phyloP scores from a whole-genome alignment of 352 stramenopile genomes.

The Pythium graminicola region DNA sequence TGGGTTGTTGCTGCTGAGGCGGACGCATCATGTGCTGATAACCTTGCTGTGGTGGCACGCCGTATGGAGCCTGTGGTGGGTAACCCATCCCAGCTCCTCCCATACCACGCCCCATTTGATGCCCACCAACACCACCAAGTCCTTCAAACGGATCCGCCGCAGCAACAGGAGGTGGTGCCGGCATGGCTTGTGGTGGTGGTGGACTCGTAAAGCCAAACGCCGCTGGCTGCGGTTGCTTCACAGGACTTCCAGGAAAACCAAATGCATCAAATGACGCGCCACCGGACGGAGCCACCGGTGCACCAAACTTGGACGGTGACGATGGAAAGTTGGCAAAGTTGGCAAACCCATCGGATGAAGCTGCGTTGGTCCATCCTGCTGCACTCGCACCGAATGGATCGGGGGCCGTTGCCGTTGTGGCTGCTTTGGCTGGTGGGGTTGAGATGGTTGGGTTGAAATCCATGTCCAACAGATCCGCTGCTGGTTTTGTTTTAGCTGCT shows the following conservation, averaged over 20 bases:
- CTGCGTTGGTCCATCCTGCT: slow-evolving; percentile 17
- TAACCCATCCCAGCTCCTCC: slow-evolving; percentile 13
- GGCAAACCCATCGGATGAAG: slow-evolving; percentile 35
- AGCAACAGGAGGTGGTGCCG: slow-evolving; percentile 14
- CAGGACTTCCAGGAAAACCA: slow-evolving; percentile 40
- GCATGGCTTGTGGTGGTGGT: slow-evolving; percentile 7
- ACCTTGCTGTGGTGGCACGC: slow-evolving; percentile 5
- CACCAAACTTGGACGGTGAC: slow-evolving; percentile 21
- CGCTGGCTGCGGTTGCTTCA: slow-evolving; percentile 27
- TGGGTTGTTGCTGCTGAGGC: slow-evolving; percentile 15
- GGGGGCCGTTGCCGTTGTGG: slow-evolving; percentile 6
- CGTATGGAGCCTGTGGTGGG: slow-evolving; percentile 23
- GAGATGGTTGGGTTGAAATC: slow-evolving; percentile 58
- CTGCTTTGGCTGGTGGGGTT: slow-evolving; percentile 12
- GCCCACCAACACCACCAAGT: slow-evolving; percentile 22
- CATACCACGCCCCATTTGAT: neutral
- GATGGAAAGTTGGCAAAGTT: slow-evolving; percentile 62
- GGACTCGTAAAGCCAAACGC: slow-evolving; percentile 16
- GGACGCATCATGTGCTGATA: slow-evolving; percentile 16
- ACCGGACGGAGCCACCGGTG: neutral
- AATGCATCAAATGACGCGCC: slow-evolving; percentile 39
- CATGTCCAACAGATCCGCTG: slow-evolving; percentile 56
- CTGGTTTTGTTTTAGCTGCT: slow-evolving; percentile 24
- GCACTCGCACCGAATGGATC: slow-evolving; percentile 14
- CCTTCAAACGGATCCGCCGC: slow-evolving; percentile 45